A percentile compares a stretch with the other conserved stretches of the same genome.
Conservation (phyloP, 306 rosid genomes). For the Vigna angularis region DNA sequence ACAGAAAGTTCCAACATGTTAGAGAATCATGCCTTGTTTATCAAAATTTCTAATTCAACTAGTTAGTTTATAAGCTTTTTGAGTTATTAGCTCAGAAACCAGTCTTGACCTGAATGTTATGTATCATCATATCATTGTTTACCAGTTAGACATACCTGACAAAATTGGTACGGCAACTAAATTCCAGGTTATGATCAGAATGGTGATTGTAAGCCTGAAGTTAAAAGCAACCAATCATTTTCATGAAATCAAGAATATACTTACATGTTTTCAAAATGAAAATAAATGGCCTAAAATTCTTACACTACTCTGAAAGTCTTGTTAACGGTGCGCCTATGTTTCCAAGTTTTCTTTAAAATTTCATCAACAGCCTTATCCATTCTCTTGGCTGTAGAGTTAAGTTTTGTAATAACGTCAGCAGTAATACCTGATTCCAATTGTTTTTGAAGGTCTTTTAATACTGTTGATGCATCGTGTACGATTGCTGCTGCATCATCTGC, state of each 20-base stretch:
- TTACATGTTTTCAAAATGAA: neutral
- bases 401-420: constrained; percentile 37
- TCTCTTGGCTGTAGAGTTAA: constrained; percentile 53
- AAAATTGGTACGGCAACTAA: constrained; percentile 60
- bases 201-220: constrained; percentile 68
- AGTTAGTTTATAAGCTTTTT: too few relatives aligned
- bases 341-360: constrained; percentile 51
- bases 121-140: neutral
- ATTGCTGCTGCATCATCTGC: constrained; percentile 69
- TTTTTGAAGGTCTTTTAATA: constrained; percentile 47
- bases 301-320: constrained; percentile 61
- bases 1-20: constrained; percentile 40
- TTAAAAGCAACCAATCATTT: constrained; percentile 19
- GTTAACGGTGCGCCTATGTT: constrained; percentile 54
- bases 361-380: constrained; percentile 58
- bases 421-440: constrained; percentile 37
- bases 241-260: neutral
- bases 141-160: constrained; percentile 52
- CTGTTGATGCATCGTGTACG: constrained; percentile 63
- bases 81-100: too few relatives aligned
- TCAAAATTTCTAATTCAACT: too few relatives aligned
- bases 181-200: constrained; percentile 55
- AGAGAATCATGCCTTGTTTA: constrained; percentile 23
- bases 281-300: constrained; percentile 10
- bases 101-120: neutral